These are phyloP conservation scores for Flaveria robusta DNA, from an alignment of 129 eudicot species.

Conservation along the genomic window DNA sequence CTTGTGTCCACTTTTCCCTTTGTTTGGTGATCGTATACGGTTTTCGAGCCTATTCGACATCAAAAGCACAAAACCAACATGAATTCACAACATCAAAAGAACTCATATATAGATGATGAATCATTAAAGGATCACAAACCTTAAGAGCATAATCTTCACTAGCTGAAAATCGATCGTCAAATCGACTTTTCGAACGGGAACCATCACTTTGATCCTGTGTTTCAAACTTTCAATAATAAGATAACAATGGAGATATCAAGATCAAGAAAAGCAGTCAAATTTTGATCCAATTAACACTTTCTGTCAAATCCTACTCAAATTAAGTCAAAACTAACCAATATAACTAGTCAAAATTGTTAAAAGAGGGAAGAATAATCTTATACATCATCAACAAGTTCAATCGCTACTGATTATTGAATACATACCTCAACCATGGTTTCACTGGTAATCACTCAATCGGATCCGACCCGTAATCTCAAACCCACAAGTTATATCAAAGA, in stretches of 20 bases:
- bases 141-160: conserved; percentile 49
- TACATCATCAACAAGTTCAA: background rate
- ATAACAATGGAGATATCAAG: conserved; percentile 9
- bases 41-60: conserved; percentile 52
- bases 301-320: background rate
- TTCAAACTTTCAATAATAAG: background rate
- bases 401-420: background rate
- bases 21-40: conserved; percentile 80
- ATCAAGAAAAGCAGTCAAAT: background rate
- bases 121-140: conserved; percentile 33
- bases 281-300: background rate
- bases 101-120: no score
- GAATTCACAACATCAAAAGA: background rate
- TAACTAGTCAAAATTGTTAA: background rate
- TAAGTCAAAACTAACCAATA: background rate
- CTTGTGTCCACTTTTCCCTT: conserved; percentile 84
- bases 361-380: background rate
- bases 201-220: conserved; percentile 43
- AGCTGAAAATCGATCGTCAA: background rate
- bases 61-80: background rate
- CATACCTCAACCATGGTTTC: conserved; percentile 30
- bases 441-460: background rate
- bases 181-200: conserved; percentile 19
- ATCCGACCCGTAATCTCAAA: background rate
- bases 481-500: background rate